A percentile compares a stretch with the other conserved stretches of the same genome.
These are phyloP conservation scores for Schizonepeta tenuifolia DNA, from an alignment of 257 asterid species.

Conservation along the genomic window DNA sequence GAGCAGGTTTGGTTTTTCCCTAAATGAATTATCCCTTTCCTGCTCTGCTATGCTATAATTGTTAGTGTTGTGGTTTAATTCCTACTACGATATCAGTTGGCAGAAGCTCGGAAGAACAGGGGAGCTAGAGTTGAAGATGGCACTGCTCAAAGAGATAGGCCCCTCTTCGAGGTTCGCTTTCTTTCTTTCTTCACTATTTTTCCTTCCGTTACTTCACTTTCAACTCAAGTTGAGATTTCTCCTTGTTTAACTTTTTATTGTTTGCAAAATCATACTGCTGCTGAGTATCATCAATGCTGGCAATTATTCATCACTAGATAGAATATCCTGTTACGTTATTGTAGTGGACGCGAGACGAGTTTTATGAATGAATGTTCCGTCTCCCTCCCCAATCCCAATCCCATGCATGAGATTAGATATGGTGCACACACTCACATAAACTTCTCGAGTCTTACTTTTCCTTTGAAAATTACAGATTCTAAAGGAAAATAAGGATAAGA, in stretches of 20 bases:
- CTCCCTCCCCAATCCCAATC: background rate
- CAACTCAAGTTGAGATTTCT: conserved; percentile 20
- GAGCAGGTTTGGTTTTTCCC: conserved; percentile 63
- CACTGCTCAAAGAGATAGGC: conserved; percentile 94
- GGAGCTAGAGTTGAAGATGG: conserved; percentile 96
- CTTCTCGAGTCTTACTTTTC: conserved; percentile 1
- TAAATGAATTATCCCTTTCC: background rate
- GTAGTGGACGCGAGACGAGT: background rate
- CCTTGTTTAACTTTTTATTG: background rate
- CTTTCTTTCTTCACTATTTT: background rate
- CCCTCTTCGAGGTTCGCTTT: conserved; percentile 74
- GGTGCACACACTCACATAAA: background rate
- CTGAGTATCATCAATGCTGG: background rate
- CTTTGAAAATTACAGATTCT: conserved; percentile 55
- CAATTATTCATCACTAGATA: background rate
- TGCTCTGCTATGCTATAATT: background rate
- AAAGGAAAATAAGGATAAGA: conserved; percentile 89
- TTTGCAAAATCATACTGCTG: conserved; percentile 1
- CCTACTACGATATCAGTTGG: conserved; percentile 50
- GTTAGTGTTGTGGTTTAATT: background rate
- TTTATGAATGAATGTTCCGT: background rate
- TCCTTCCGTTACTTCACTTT: background rate
- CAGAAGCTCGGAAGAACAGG: conserved; percentile 72
- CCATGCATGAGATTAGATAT: background rate
- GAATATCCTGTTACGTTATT: background rate